Evolutionary conservation across 225 moss, liverwort and hornwort genomes (phyloP), one percentile per base, ranked within the genome.

Genomic region (Takakia lepidozioides): DNA sequence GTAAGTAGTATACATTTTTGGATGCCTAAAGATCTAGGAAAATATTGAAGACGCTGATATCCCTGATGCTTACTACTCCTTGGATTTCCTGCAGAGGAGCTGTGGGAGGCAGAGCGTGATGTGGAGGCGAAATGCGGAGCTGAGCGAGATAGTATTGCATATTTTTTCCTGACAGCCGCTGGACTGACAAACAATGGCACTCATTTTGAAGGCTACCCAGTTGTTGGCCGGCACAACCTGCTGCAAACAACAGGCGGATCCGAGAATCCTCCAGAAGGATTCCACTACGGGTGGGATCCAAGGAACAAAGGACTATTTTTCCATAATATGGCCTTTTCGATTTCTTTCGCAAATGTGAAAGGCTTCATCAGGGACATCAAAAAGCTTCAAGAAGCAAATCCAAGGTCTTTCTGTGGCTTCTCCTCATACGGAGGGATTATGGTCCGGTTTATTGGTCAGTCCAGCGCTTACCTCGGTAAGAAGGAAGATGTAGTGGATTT

Each of bases 361-460:
- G 47, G 40, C 5, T 81, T 85, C 69, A 56, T 85, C 25, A 3
- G 19, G 10, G 81, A 85, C 39, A n/a, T 85, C 3, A 74, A 61
- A 29, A 36, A 65, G 1, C 53, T 85, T 8, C 70, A 63, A 2
- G 27, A 15, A 3, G 29, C 1, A 8, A 32, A 22, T 0, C 71
- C 68, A 0, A 8, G 1, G 7, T 8, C 55, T 7, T 25, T 81
- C 5, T 81, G 85, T 27, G 66, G 49, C 18, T 1, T 81, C 10
- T 73, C 65, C 5, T 5, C 77, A 2, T 69, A 54, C 41, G 3
- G 34, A 0, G 85, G 85, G 0, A 23, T 85, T 13, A 19, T 69
- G 43, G 47, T 85, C 26, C 69, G 81, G 11, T 78, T 73, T 54
- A 21, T 64, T 1, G 52, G 56, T 24, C 21, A 18, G 13, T 68